Percentiles rank a stretch among this genome's conserved stretches.
Evolutionary conservation across 768 basidiomycete species (phyloP).

Genomic region (Xerocomellus dryophilus): DNA sequence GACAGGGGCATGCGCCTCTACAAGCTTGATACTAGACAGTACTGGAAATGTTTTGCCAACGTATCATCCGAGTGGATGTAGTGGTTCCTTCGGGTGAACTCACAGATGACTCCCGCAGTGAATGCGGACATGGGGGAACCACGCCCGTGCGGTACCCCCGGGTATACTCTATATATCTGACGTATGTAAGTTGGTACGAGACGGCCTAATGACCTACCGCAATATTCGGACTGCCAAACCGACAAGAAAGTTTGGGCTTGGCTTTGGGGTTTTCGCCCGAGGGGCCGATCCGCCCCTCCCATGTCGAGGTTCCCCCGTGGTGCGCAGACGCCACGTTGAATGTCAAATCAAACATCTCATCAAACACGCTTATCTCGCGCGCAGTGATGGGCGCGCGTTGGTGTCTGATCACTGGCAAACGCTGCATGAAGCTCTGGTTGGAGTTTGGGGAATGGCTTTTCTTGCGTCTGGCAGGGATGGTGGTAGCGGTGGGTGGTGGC

Average conservation of each 20-base stretch:
- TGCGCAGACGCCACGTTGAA: slow-evolving; percentile 51
- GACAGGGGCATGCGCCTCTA: neutral
- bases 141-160: too few relatives aligned
- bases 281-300: too few relatives aligned
- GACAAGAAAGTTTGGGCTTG: too few relatives aligned
- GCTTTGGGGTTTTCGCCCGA: too few relatives aligned
- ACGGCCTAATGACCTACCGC: too few relatives aligned
- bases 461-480: neutral
- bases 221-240: too few relatives aligned
- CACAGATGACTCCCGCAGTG: neutral
- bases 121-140: too few relatives aligned
- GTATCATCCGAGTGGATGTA: too few relatives aligned
- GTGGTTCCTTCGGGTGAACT: neutral
- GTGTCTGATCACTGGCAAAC: slow-evolving; percentile 11
- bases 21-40: too few relatives aligned
- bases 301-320: too few relatives aligned
- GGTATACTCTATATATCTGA: too few relatives aligned
- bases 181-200: neutral
- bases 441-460: neutral
- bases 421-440: slow-evolving; percentile 1
- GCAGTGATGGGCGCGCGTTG: slow-evolving; percentile 64
- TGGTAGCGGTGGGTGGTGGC: neutral
- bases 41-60: too few relatives aligned
- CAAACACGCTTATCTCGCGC: slow-evolving; percentile 61
- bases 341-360: slow-evolving; percentile 72